Percentiles rank a stretch among this genome's conserved stretches.
Evolutionary conservation across 352 stramenopile species (phyloP).

Genomic region (Pythium dissimile): DNA sequence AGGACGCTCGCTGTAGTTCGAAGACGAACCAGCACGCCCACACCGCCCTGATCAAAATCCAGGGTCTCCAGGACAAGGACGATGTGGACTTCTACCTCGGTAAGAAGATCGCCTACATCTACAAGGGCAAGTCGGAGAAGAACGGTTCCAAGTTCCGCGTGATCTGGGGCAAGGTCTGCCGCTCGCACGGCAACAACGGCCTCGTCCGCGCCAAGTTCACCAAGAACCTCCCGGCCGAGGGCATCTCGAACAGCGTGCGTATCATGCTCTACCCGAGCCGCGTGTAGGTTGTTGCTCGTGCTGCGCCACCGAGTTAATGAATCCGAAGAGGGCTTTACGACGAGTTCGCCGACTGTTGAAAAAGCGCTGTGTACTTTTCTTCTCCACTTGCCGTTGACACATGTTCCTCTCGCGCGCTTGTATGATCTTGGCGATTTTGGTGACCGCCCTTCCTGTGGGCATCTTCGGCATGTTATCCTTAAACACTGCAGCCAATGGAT

Average conservation of each 20-base stretch:
- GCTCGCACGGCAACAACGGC: conserved; percentile 97
- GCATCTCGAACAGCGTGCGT: conserved; percentile 96
- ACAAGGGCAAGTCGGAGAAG: conserved; percentile 95
- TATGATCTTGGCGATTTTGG: no score
- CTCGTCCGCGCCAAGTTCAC: conserved; percentile 98
- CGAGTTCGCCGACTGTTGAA: conserved; percentile 23
- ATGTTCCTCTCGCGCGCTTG: neutral
- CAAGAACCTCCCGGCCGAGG: conserved; percentile 95
- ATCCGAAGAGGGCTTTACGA: conserved; percentile 41
- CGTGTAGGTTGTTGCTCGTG: conserved; percentile 80
- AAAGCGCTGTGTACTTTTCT: neutral
- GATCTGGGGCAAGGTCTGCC: conserved; percentile 98
- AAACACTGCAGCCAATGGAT: no score
- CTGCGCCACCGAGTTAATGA: conserved; percentile 32
- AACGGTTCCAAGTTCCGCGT: conserved; percentile 98
- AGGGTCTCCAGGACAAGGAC: conserved; percentile 98
- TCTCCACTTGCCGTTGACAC: neutral
- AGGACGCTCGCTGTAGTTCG: conserved; percentile 55
- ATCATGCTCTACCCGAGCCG: conserved; percentile 99
- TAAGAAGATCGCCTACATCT: conserved; percentile 99
- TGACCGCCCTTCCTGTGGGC: no score
- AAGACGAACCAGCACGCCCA: conserved; percentile 97
- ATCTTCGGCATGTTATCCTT: no score
- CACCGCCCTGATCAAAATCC: conserved; percentile 99
- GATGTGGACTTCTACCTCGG: conserved; percentile 99